Evolutionary conservation across 768 basidiomycete genomes (phyloP).

Genomic region (Candolleomyces eurysporus): DNA sequence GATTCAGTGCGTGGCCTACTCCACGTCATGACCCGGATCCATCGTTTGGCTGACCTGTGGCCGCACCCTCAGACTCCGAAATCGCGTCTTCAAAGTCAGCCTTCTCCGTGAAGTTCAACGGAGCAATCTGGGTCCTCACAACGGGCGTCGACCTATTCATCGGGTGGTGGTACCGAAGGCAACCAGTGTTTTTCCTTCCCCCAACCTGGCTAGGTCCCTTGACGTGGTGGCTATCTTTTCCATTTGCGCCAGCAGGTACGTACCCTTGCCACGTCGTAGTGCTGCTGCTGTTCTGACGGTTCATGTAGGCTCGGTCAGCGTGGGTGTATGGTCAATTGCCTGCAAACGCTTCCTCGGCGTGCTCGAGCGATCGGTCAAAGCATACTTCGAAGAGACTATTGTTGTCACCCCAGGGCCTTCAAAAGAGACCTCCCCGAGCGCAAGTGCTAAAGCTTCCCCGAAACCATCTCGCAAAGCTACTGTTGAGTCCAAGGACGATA

Average conservation of each 20-base stretch:
- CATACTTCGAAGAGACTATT: slow-evolving; percentile 32
- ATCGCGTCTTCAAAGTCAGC: slow-evolving; percentile 53
- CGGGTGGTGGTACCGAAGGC: slow-evolving; percentile 88
- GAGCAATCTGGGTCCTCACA: slow-evolving; percentile 78
- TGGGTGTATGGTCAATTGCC: slow-evolving; percentile 94
- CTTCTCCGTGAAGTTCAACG: slow-evolving; percentile 72
- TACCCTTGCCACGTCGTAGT: slow-evolving; percentile 7
- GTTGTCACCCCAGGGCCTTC: background rate
- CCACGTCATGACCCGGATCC: background rate
- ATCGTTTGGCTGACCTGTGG: background rate
- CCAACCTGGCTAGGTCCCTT: slow-evolving; percentile 87
- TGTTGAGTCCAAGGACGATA: slow-evolving; percentile 2
- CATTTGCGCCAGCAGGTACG: slow-evolving; percentile 88
- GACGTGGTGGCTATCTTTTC: slow-evolving; percentile 85
- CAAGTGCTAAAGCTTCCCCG: background rate
- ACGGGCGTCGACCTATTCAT: slow-evolving; percentile 81
- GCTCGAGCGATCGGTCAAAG: slow-evolving; percentile 72
- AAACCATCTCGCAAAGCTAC: background rate
- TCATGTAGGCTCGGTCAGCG: slow-evolving; percentile 79
- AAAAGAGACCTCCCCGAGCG: background rate
- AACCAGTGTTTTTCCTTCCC: slow-evolving; percentile 94
- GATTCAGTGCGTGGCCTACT: slow-evolving; percentile 66
- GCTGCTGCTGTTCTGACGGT: background rate
- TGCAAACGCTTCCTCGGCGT: slow-evolving; percentile 81
- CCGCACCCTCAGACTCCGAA: slow-evolving; percentile 55